Percentiles rank a stretch among this genome's conserved stretches.
These are phyloP conservation scores for Leccinellum luteum DNA, from an alignment of 768 basidiomycete genomes.

Conservation along the genomic window DNA sequence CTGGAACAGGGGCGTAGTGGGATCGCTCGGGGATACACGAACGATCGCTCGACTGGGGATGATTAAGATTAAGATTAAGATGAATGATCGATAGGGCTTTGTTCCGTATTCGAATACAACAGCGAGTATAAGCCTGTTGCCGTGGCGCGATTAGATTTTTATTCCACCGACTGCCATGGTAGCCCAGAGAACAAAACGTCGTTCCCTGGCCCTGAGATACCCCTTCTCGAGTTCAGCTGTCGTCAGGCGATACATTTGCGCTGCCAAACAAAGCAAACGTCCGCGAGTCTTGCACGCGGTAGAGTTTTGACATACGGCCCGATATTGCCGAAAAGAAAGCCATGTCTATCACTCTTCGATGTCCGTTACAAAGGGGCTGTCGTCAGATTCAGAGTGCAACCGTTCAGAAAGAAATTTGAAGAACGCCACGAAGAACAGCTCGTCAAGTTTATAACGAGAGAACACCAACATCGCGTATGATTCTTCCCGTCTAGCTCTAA, in stretches of 20 bases:
- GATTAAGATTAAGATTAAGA: no score
- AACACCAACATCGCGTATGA: neutral
- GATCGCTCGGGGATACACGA: constrained; percentile 83
- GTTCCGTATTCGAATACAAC: neutral
- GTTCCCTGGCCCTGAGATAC: neutral
- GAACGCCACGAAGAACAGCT: neutral
- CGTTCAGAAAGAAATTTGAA: neutral
- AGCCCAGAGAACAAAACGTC: no score
- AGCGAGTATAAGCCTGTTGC: neutral
- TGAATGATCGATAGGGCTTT: no score
- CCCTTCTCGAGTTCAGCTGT: neutral
- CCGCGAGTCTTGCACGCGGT: no score
- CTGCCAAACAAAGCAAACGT: neutral
- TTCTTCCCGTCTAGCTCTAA: neutral
- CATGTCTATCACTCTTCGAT: neutral
- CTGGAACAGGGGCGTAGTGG: constrained; percentile 90
- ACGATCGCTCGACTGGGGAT: constrained; percentile 32
- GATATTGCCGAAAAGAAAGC: no score
- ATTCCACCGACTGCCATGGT: neutral
- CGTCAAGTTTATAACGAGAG: neutral
- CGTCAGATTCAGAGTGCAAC: neutral
- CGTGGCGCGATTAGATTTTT: neutral
- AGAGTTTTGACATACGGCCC: neutral
- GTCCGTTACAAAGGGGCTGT: neutral
- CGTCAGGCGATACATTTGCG: neutral